These are phyloP conservation scores for Leptodermis oblonga DNA, from an alignment of 257 asterid genomes.

Conservation along the genomic window DNA sequence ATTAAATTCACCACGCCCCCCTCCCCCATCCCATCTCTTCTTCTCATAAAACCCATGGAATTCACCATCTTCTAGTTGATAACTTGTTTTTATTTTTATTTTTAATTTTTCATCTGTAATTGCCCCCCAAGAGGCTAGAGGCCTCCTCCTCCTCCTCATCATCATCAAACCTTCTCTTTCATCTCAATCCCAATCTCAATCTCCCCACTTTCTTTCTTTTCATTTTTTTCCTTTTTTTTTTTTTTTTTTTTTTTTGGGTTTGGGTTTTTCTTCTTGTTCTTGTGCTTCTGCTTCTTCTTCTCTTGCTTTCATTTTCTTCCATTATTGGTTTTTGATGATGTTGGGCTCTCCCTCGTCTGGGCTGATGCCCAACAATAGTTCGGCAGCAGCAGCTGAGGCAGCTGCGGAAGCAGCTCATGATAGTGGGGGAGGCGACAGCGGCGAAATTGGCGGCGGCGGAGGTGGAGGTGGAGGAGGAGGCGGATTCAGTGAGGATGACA, in stretches of 20 bases:
- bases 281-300: background rate
- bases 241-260: background rate
- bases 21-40: slow-evolving; percentile 23
- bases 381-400: slow-evolving; percentile 20
- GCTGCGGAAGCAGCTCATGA: slow-evolving; percentile 34
- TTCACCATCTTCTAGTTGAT: slow-evolving; percentile 63
- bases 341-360: slow-evolving; percentile 39
- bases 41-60: slow-evolving; percentile 65
- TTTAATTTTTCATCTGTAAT: slow-evolving; percentile 37
- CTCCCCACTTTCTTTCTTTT: background rate
- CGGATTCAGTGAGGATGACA: slow-evolving; percentile 35
- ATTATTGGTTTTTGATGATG: slow-evolving; percentile 31
- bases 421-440: slow-evolving; percentile 75
- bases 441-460: slow-evolving; percentile 41
- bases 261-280: too few relatives aligned
- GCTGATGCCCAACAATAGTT: background rate
- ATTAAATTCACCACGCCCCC: slow-evolving; percentile 81
- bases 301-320: slow-evolving; percentile 3
- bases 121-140: slow-evolving; percentile 19
- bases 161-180: slow-evolving; percentile 14
- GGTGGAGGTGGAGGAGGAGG: slow-evolving; percentile 25
- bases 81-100: slow-evolving; percentile 21
- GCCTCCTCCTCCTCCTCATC: background rate
- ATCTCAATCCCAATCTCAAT: background rate
- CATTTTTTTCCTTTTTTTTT: background rate